Conservation (phyloP, 2,329 filamentous ascomycete species). For the Emmonsiellopsis sp. region DNA sequence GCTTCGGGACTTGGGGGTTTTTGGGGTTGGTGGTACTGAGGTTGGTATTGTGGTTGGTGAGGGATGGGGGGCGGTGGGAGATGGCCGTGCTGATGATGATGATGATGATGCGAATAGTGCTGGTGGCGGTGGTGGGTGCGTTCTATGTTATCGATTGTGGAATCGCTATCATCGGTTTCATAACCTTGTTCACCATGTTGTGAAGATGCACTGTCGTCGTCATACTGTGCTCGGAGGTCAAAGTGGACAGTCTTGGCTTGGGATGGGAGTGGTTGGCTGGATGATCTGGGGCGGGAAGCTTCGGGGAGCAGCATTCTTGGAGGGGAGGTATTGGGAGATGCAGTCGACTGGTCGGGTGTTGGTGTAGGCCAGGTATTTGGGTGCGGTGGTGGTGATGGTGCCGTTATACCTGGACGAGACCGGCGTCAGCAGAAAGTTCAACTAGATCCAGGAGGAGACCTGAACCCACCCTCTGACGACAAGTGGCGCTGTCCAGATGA, state of each 20-base stretch:
- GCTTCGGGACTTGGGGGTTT: slow-evolving; percentile 5
- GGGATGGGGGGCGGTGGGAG: neutral
- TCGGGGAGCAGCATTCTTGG: too few relatives aligned
- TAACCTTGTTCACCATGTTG: slow-evolving; percentile 25
- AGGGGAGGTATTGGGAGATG: too few relatives aligned
- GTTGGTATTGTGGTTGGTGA: neutral
- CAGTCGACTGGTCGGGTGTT: neutral
- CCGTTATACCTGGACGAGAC: slow-evolving; percentile 15
- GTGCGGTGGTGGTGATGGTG: neutral
- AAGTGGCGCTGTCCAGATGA: slow-evolving; percentile 27
- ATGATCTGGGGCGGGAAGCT: slow-evolving; percentile 7
- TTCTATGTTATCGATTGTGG: slow-evolving; percentile 21
- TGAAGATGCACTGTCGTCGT: slow-evolving; percentile 8
- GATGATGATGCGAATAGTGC: neutral
- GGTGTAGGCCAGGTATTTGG: slow-evolving; percentile 6
- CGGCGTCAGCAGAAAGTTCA: slow-evolving; percentile 5
- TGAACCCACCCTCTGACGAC: slow-evolving; percentile 35
- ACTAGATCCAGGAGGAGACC: slow-evolving; percentile 4
- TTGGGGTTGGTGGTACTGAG: neutral
- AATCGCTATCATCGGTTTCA: slow-evolving; percentile 36
- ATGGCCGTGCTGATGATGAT: neutral
- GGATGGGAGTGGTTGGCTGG: slow-evolving; percentile 7
- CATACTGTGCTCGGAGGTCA: slow-evolving; percentile 8
- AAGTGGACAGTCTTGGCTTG: slow-evolving; percentile 12
- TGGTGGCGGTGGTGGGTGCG: slow-evolving; percentile 10